Base-by-base conservation (phyloP, 106 monocot genomes). In the Phalaenopsis equestris region DNA sequence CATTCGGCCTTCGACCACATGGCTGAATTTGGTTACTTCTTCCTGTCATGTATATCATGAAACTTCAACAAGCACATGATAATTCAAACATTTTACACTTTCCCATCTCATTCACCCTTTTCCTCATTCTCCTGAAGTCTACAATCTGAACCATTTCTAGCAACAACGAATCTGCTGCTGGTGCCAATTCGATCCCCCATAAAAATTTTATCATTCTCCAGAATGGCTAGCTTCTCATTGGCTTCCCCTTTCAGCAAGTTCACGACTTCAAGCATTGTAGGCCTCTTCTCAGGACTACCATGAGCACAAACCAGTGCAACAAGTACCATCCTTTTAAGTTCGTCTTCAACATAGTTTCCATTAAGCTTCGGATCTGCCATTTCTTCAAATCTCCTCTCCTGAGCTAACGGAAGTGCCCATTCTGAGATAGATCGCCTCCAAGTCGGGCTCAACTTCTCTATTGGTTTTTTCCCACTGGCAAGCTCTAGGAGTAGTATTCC, bases 401-500 rank as follows among this genome's bases (percentile, higher is more conserved):
- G 68, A 10, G 73, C 89, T 30, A 89, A 15, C n/a, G 88, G 91
- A 42, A 91, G 85, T 21, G 85, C 89, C 91, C 91, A 91, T 3
- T 91, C 91, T 55, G 73, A 56, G 7, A 91, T 85, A 0, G 81
- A 73, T 10, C 56, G 74, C 74, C 86, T 88, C 45, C 45, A 16
- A 1, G 67, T 56, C 9, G 76, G 18, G 41, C 75, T 81, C 37
- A 87, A 21, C 74, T 85, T 91, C 77, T 87, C 86, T 23, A 88
- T 48, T 6, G 89, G 83, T 42, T 79, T 91, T 81, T 76, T 89
- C 55, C 91, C 91, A 64, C 87, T 89, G 10, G 80, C 86, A 21
- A 91, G 87, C 73, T 89, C 91, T 3, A 91, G 83, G 4, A 89
- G 88, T 9, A 91, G 83, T 48, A 89, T 83, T 0, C 89, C 91